Base-by-base conservation (phyloP, 2,329 filamentous ascomycete genomes). In the Clarireedia paspali region DNA sequence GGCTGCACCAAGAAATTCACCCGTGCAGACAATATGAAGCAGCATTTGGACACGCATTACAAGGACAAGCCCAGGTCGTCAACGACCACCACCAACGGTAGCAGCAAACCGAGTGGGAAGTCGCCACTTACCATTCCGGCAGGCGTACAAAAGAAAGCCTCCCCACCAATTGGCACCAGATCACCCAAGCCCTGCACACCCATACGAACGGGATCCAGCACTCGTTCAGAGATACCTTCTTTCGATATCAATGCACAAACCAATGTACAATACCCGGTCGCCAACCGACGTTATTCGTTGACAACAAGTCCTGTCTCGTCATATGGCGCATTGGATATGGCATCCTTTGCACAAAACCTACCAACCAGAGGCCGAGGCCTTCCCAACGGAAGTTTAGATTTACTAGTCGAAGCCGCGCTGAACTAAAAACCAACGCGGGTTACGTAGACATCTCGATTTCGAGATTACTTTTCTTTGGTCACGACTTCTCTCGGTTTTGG, bases 11-110 rank as follows among this genome's bases (percentile, higher is more conserved):
- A 90, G 73, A 88, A 87, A 66, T 91, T 91, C 64, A 90, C 87
- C 10, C 85, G 88, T 61, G 84, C 86, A 64, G 88, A 91, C 76
- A 91, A 91, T 75, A 91, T 91, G 88, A 89, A 90, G 76, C 88
- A 91, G 72, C 88, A 91, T 66, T 78, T 89, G 30, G 82, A 88
- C 65, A 91, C 87, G 0, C 88, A 91, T 70, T 85, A 81, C 71
- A 84, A 84, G 70, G 79, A 83, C 20, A 55, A 51, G 53, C 47
- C 53, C 5, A 38, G 40, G 42, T 50, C 53, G 12, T 42, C 52
- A 20, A 27, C 52, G 34, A n/a, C 39, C 14, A 38, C 10, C 34
- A 26, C 30, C 46, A 46, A 15, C 17, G 26, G 30, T 6, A 17
- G 24, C 27, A 20, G 30, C 46, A 54, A 44, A 49, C 27, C 27